Evolutionary conservation across 192 early-diverging fungal species (phyloP).

Genomic region (Backusella parvicylindrica): DNA sequence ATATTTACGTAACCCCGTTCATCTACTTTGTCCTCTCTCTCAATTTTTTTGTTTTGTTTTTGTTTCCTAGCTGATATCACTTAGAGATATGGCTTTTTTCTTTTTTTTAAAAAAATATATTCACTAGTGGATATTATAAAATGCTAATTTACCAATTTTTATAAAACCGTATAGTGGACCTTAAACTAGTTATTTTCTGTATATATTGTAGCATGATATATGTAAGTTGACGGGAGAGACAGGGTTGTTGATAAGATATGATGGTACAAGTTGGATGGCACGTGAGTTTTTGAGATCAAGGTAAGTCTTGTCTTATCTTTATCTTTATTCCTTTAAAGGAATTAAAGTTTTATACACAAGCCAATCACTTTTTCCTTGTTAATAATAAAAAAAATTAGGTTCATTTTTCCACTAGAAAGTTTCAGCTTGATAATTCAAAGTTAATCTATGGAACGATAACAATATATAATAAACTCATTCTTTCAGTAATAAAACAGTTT

Average conservation of each 20-base stretch:
- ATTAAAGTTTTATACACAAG: background rate
- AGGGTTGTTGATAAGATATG: slow-evolving; percentile 6
- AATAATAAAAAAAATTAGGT: background rate
- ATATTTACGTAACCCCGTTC: background rate
- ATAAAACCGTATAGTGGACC: background rate
- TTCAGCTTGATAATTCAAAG: background rate
- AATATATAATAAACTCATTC: background rate
- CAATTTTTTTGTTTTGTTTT: background rate
- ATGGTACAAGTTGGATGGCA: background rate
- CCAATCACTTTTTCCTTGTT: background rate
- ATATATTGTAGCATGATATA: background rate
- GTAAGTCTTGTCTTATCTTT: background rate
- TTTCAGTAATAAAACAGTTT: background rate
- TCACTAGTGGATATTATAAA: background rate
- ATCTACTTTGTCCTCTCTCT: background rate
- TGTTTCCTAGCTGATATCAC: background rate
- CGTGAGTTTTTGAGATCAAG: background rate
- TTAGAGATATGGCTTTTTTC: too few relatives aligned
- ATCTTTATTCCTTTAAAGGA: slow-evolving; percentile 1
- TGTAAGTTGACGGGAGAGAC: background rate
- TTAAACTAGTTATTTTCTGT: background rate
- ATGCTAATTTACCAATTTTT: background rate
- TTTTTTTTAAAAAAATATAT: background rate
- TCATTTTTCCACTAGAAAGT: background rate
- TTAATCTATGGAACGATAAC: background rate